A percentile compares a stretch with the other conserved stretches of the same genome.
Conservation (phyloP, 2,329 filamentous ascomycete species). For the Talaromyces sp. region DNA sequence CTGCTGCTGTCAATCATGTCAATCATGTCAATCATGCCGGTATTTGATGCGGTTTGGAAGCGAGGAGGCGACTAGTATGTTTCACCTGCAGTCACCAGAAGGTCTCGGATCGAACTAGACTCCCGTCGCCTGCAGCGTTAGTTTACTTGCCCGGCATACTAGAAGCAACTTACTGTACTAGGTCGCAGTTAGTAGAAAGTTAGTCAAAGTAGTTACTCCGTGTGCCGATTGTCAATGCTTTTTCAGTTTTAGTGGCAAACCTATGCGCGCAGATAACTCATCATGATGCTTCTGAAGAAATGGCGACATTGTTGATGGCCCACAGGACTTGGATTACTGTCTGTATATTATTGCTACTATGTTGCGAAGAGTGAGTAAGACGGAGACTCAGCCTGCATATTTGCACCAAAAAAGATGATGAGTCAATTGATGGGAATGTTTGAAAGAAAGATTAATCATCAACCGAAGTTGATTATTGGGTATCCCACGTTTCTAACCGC, state of each 20-base stretch:
- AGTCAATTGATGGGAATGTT: background rate
- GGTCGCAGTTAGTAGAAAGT: too few species aligned
- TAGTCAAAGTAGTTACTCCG: too few species aligned
- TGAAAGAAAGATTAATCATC: background rate
- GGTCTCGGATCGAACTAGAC: background rate
- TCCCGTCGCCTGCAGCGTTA: background rate
- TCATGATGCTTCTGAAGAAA: background rate
- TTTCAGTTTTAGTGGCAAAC: background rate
- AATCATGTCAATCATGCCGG: background rate
- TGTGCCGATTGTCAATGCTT: background rate
- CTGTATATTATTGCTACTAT: too few species aligned
- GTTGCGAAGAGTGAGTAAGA: background rate
- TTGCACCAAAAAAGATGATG: background rate
- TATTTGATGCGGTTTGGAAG: background rate
- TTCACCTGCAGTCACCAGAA: background rate
- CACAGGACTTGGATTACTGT: too few species aligned
- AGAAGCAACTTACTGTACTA: too few species aligned
- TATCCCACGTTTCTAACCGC: background rate
- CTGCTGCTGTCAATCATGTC: background rate
- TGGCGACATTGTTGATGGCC: background rate
- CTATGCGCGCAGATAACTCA: background rate
- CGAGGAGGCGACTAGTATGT: background rate
- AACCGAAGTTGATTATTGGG: background rate
- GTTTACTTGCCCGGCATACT: too few species aligned
- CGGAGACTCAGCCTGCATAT: background rate